Evolutionary conservation across 441 rosid genomes (phyloP).

Genomic region (Mallotus repandus): DNA sequence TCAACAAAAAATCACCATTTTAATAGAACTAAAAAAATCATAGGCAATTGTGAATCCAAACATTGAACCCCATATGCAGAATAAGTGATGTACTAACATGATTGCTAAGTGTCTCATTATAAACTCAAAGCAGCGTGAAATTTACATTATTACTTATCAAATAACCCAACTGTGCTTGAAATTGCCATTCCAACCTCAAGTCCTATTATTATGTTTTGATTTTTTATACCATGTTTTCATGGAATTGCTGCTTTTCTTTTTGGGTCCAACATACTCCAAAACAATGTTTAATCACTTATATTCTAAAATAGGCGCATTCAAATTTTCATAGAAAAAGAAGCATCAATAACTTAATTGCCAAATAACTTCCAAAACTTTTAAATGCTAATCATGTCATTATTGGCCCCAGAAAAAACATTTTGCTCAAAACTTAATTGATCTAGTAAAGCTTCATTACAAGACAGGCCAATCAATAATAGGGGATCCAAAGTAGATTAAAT

Average conservation of each 20-base stretch:
- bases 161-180: not conserved
- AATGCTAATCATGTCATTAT: not conserved
- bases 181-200: not conserved
- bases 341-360: not conserved
- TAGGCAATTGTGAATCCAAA: not conserved
- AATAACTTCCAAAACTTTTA: not conserved
- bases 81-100: not conserved
- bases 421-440: not conserved
- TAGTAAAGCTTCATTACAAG: not conserved
- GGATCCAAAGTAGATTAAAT: not conserved
- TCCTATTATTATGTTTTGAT: not conserved
- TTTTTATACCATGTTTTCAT: too few relatives aligned
- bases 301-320: not conserved
- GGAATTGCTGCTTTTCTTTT: not conserved
- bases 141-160: conserved; percentile 3
- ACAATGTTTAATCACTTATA: not conserved
- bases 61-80: not conserved
- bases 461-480: not conserved
- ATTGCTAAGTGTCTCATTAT: not conserved
- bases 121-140: not conserved
- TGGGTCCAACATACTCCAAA: not conserved
- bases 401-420: not conserved
- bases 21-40: not conserved
- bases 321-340: too few relatives aligned
- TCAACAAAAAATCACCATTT: not conserved